Conservation (phyloP, 2,329 filamentous ascomycete species). For the Colletotrichum spinosum region DNA sequence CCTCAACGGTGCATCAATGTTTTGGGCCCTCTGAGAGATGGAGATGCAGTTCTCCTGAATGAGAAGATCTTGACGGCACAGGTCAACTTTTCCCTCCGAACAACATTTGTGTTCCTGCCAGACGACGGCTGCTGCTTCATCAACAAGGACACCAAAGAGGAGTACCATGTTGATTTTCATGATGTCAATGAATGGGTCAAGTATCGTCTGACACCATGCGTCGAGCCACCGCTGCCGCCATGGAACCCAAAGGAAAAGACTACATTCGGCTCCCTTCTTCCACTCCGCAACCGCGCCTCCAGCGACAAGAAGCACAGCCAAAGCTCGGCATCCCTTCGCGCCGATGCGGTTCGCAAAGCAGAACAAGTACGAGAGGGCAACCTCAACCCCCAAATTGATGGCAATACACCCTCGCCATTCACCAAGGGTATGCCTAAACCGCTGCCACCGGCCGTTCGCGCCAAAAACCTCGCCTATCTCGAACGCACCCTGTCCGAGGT, state of each 20-base stretch:
- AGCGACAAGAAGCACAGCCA: conserved; percentile 46
- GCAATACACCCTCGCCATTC: conserved; percentile 40
- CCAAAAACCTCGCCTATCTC: conserved; percentile 73
- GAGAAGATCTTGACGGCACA: conserved; percentile 91
- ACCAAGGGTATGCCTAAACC: conserved; percentile 42
- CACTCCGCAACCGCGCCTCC: conserved; percentile 58
- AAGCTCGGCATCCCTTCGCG: conserved; percentile 37
- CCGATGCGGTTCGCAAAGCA: conserved; percentile 43
- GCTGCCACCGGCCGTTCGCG: conserved; percentile 60
- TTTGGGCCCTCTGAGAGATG: conserved; percentile 87
- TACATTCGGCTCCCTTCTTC: conserved; percentile 59
- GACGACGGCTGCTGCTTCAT: conserved; percentile 90
- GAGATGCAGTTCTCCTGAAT: conserved; percentile 91
- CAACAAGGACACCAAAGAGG: conserved; percentile 82
- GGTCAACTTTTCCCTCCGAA: conserved; percentile 92
- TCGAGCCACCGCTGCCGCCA: conserved; percentile 74
- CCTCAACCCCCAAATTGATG: conserved; percentile 61
- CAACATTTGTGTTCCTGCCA: conserved; percentile 85
- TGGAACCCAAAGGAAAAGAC: conserved; percentile 53
- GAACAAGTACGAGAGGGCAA: conserved; percentile 50
- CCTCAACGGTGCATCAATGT: conserved; percentile 93
- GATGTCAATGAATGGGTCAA: conserved; percentile 83
- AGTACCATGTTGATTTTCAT: conserved; percentile 88
- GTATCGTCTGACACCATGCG: conserved; percentile 81
- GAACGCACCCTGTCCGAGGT: conserved; percentile 77